phyloP scores from a whole-genome alignment of 805 yeast species.

The Teunomyces cretensis region DNA sequence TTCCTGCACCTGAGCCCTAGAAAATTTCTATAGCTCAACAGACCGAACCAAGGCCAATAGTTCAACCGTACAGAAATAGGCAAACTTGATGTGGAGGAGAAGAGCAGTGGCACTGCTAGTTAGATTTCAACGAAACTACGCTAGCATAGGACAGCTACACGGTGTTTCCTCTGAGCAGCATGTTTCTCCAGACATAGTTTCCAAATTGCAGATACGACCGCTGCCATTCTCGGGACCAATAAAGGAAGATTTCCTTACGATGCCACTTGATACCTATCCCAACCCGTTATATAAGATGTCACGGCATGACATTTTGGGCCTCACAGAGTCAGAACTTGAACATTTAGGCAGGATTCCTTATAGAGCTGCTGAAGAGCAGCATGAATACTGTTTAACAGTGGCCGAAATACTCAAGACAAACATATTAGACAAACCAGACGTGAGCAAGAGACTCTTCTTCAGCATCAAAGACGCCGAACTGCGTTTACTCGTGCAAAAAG shows the following conservation, averaged over 20 bases:
- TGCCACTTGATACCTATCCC: conserved; percentile 24
- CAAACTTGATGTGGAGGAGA: conserved; percentile 1
- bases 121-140: neutral
- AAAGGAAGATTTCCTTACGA: conserved; percentile 7
- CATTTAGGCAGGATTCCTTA: conserved; percentile 29
- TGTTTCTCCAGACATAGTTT: neutral
- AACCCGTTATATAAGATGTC: conserved; percentile 35
- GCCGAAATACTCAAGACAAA: conserved; percentile 29
- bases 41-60: neutral
- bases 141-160: neutral
- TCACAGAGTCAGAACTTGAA: conserved; percentile 21
- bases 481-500: conserved; percentile 13
- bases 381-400: conserved; percentile 27
- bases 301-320: conserved; percentile 22
- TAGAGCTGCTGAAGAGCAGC: conserved; percentile 22
- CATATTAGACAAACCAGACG: conserved; percentile 25
- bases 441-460: conserved; percentile 16
- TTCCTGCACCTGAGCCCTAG: too few species aligned
- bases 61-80: neutral
- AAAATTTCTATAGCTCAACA: neutral
- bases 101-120: neutral
- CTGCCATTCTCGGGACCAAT: conserved; percentile 14
- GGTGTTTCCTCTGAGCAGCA: neutral
- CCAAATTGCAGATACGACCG: conserved; percentile 10
- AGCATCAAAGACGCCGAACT: conserved; percentile 20